Base-by-base conservation (phyloP, 805 yeast species). In the Candida schatavii region DNA sequence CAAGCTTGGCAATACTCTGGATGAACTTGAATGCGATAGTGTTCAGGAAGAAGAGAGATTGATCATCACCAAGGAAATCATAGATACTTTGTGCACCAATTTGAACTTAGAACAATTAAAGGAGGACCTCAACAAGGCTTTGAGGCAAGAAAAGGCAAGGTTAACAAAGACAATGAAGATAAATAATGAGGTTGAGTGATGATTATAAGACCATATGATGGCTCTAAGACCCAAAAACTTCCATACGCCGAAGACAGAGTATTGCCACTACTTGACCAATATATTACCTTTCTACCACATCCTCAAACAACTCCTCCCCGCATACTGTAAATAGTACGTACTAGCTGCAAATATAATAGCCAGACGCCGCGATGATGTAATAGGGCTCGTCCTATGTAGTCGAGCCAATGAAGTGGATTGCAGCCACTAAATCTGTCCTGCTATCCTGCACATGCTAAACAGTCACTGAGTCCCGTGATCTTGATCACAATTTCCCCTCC, bases 71-170 rank as follows among this genome's bases (percentile, higher is more conserved):
- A 70, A 73, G 14, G 70, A 63, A 2, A 66, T 71, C 2, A 71
- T 80, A 25, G 74, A 75, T 13, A 52, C 58, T 26, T 45, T 85
- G 14, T 68, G 77, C 26, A 57, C 65, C 6, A 51, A 64, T 0
- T 66, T 81, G 32, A 74, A 73, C 4, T 66, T 80, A 35, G 66
- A 61, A 20, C 75, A 70, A 27, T 56, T 73, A 28, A 66, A 64
- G 27, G 61, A 68, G 1, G 72, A 72, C n/a, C 59, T 83, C 35
- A 42, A 54, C 4, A 72, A 73, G 44, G 85, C 87, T 1, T 53
- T 80, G 44, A 55, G 55, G 23, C 88, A 83, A 55, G 88, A 82
- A 55, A 57, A 61, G 7, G 46, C 45, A 18, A 47, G 66, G 23
- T 44, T 64, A 37, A 44, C 45, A 19, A 44, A 41, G 40, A 42